Percentiles rank a stretch among this genome's conserved stretches.
Conservation (phyloP, 1,284 basidiomycete genomes). For the Pyrrhoderma lamaoense region DNA sequence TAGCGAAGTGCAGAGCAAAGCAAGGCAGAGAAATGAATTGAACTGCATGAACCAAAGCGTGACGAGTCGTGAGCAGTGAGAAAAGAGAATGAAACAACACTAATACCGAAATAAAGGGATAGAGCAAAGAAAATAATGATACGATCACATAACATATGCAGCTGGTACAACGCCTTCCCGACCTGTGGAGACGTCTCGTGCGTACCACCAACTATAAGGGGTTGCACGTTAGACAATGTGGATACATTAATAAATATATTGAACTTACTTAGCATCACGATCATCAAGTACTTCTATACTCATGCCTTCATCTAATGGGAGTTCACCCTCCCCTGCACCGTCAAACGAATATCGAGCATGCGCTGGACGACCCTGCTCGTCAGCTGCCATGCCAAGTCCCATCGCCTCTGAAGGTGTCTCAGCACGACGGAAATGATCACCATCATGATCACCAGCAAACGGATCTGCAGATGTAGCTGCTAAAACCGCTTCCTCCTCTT, state of each 20-base stretch:
- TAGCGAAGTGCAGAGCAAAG: slow-evolving; percentile 8
- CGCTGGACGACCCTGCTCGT: slow-evolving; percentile 63
- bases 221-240: background rate
- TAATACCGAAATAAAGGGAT: slow-evolving; percentile 15
- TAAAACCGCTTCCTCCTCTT: slow-evolving; percentile 43
- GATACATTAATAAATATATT: slow-evolving; percentile 4
- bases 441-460: slow-evolving; percentile 53
- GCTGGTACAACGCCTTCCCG: slow-evolving; percentile 84
- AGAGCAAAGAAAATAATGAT: slow-evolving; percentile 7
- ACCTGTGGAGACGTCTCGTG: slow-evolving; percentile 69
- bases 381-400: slow-evolving; percentile 45
- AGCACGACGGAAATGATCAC: slow-evolving; percentile 64
- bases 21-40: slow-evolving; percentile 19
- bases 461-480: slow-evolving; percentile 35
- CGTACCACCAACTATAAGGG: slow-evolving; percentile 80
- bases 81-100: slow-evolving; percentile 11
- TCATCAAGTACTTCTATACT: slow-evolving; percentile 75
- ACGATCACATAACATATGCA: slow-evolving; percentile 51
- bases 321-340: slow-evolving; percentile 68
- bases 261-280: slow-evolving; percentile 68
- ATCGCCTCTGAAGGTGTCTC: slow-evolving; percentile 73
- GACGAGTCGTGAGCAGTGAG: slow-evolving; percentile 22
- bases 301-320: slow-evolving; percentile 59
- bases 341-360: slow-evolving; percentile 77
- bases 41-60: no score